Evolutionary conservation across 164 flowering plant genomes (phyloP), one percentile per base, ranked within the genome.

Genomic region (Macadamia tetraphylla): DNA sequence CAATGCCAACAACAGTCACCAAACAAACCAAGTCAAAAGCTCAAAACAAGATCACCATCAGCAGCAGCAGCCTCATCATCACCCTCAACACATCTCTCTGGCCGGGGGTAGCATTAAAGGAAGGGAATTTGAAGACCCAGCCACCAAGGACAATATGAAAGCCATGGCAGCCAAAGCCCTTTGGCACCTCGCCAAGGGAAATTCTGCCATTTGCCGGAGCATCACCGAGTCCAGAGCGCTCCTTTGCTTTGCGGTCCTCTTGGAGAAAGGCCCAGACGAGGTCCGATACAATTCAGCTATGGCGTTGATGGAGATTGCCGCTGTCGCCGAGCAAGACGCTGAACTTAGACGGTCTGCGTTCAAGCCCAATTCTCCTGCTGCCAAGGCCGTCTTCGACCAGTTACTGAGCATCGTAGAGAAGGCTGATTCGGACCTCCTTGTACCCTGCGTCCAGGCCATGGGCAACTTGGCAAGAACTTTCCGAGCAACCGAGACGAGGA

Each of bases 81-180:
- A 35, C 40, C 40, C 40, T 48, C 67, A 69, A 3, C 53, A 69
- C 29, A 66, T 80, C 18, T 67, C 77, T 0, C 66, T 82, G 6
- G 52, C 83, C 0, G 95, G 88, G 23, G 65, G 71, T 6, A 88
- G 92, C 79, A 85, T 87, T 14, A 89, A 87, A 64, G 88, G 89
- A 60, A 80, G 90, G 68, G 93, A 88, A 67, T 74, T 63, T 14
- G 95, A 89, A 64, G 92, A 88, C 55, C 90, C 87, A 0, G 80
- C 56, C 0, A 87, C 85, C 0, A 92, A 92, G 71, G 87, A 89
- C 1, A 42, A 73, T 6, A 85, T 89, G 90, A 92, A 92, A 72
- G 88, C 92, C 2, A 92, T 89, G 97, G 86, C 96, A 0, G 96
- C 97, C 0, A 74, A 76, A 55, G 97, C 96, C 15, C 78, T 92